A percentile compares a stretch with the other conserved stretches of the same genome.
Conservation (phyloP, 169 alveolate genomes). For the Cryptosporidium xiaoi region DNA sequence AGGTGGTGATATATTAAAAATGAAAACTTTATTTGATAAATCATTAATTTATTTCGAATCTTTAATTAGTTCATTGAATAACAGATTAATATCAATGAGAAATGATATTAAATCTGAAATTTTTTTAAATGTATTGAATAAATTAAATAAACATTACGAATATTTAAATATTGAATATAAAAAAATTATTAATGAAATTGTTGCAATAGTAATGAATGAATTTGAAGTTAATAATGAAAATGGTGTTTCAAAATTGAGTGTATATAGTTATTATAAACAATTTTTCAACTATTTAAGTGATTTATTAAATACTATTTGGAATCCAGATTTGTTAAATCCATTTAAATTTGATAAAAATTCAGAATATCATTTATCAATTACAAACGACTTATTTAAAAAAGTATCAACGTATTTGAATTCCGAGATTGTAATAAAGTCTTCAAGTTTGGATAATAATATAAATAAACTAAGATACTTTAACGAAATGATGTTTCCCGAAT, state of each 20-base stretch:
- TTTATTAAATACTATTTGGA: not conserved
- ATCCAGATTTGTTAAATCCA: slow-evolving; percentile 13
- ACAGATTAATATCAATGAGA: slow-evolving; percentile 6
- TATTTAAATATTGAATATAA: not conserved
- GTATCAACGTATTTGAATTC: slow-evolving; percentile 15
- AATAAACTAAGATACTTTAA: slow-evolving; percentile 28
- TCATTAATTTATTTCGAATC: slow-evolving; percentile 9
- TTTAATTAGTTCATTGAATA: not conserved
- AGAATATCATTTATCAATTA: slow-evolving; percentile 1
- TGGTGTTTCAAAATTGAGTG: no score
- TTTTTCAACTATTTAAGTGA: not conserved
- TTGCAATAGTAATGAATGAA: not conserved
- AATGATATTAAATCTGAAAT: not conserved
- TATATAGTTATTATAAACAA: not conserved
- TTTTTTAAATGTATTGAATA: not conserved
- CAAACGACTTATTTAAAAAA: slow-evolving; percentile 6
- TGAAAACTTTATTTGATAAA: not conserved
- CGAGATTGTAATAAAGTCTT: not conserved
- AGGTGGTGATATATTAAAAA: not conserved
- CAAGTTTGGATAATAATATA: not conserved
- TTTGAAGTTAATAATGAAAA: no score
- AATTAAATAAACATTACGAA: not conserved
- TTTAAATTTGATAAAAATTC: slow-evolving; percentile 18
- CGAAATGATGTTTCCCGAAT: slow-evolving; percentile 41
- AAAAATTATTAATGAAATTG: not conserved